Evolutionary conservation across 2,329 filamentous ascomycete genomes (phyloP), one percentile per base, ranked within the genome.

Genomic region (Penicillium frequentans): DNA sequence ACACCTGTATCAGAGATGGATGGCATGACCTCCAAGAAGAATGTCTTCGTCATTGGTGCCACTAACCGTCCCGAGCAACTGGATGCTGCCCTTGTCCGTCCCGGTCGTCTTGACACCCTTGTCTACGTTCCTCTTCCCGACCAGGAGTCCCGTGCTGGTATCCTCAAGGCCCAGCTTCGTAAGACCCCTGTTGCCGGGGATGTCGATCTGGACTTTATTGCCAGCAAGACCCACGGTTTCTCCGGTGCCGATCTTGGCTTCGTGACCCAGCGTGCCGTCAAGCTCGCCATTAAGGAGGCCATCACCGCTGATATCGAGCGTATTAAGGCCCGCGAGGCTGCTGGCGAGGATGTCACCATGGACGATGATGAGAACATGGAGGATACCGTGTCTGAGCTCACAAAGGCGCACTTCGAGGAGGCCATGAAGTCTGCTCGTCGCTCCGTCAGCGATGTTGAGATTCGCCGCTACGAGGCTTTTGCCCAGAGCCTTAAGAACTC

Each of bases 11-110:
- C 64, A 90, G 91, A 98, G 86, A 97, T 98, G 93, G 93, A 98
- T 68, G 93, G 93, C 70, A 98, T 98, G 93, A 98, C 93, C 46
- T 97, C 93, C 39, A 99, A 99, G 90, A 99, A 99, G 90, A 99
- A 99, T 76, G 95, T 99, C 64, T 99, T 99, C 80, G 95, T 99
- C 65, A 99, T 99, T 70, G 95, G 95, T 76, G 95, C 95, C 46
- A 99, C 95, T 78, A 99, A 99, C 84, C 86, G 95, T 82, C 95
- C 95, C 44, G 95, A 99, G 82, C 95, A 98, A 82, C 90, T 99
- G 59, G 95, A 99, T 78, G 95, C 95, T 75, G 95, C 95, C 68
- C 86, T 99, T 69, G 97, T 93, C 86, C 93, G 95, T 85, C 95
- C 95, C 56, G 95, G 95, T 68, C 95, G 95, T 92, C 90, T 99